Conservation (phyloP, 345 rosid species). For the Acer negundo region DNA sequence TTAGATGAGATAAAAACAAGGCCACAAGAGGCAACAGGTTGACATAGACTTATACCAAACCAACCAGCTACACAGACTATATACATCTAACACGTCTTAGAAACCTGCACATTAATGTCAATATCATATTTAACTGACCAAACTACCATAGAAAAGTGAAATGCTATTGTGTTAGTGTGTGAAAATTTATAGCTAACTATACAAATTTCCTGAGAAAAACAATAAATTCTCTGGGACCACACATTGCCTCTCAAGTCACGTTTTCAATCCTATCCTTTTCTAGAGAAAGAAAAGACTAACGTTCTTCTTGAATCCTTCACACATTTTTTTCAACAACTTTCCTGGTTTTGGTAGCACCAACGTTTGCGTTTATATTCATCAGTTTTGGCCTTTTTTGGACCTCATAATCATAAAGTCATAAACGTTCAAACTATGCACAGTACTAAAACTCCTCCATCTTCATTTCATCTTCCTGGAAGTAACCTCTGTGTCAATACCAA, state of each 20-base stretch:
- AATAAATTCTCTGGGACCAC: constrained; percentile 27
- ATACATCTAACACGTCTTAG: too few relatives aligned
- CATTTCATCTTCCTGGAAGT: constrained; percentile 3
- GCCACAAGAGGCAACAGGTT: too few relatives aligned
- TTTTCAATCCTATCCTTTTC: constrained; percentile 23
- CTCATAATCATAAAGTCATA: constrained; percentile 13
- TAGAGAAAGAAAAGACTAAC: constrained; percentile 12
- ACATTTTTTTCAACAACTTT: constrained; percentile 15
- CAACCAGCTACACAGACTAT: too few relatives aligned
- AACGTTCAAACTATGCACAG: constrained; percentile 3
- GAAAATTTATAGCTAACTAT: not conserved
- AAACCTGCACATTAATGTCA: not conserved
- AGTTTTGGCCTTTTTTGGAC: constrained; percentile 25
- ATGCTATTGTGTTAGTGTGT: not conserved
- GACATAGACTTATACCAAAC: too few relatives aligned
- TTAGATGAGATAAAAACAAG: too few relatives aligned
- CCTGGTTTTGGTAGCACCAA: constrained; percentile 27
- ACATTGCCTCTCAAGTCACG: constrained; percentile 3
- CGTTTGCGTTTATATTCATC: constrained; percentile 8
- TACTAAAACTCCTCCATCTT: constrained; percentile 16
- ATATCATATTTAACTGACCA: not conserved
- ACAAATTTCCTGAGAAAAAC: constrained; percentile 8
- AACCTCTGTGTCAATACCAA: not conserved
- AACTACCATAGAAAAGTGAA: not conserved
- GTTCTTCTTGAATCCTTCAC: constrained; percentile 42